phyloP scores from a whole-genome alignment of 768 basidiomycete genomes.

The Rickenella mellea region DNA sequence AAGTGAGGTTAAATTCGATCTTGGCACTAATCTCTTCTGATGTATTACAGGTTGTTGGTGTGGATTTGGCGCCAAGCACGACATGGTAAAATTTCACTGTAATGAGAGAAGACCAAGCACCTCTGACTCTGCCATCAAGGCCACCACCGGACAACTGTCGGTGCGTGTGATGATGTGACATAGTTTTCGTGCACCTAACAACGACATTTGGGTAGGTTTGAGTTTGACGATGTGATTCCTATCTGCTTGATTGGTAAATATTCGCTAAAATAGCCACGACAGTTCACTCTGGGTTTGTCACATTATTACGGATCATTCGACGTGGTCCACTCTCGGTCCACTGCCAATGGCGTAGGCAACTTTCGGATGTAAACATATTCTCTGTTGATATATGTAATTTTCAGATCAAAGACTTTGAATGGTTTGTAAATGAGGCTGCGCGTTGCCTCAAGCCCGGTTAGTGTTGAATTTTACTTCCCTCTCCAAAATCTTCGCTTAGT shows the following conservation, averaged over 20 bases:
- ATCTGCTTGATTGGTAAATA: not conserved
- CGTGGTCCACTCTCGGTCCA: not conserved
- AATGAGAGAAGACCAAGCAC: not conserved
- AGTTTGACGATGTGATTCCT: not conserved
- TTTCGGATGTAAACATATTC: not conserved
- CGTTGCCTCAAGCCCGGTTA: not conserved
- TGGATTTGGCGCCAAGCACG: not conserved
- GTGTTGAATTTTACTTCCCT: not conserved
- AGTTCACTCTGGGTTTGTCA: not conserved
- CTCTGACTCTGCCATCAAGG: not conserved
- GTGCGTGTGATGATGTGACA: not conserved
- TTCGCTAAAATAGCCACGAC: not conserved
- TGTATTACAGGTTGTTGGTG: not conserved
- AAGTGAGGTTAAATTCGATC: not conserved
- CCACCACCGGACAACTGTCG: conserved; percentile 1
- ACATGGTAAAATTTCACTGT: not conserved
- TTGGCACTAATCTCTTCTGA: not conserved
- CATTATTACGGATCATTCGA: not conserved
- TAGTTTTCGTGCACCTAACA: not conserved
- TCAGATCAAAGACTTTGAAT: not conserved
- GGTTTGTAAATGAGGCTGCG: not conserved
- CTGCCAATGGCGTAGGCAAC: not conserved
- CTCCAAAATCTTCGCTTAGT: too few species aligned
- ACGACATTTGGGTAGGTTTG: not conserved
- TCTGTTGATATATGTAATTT: not conserved